phyloP scores from a whole-genome alignment of 495 filamentous ascomycete species.

The Polyplosphaeria fusca region DNA sequence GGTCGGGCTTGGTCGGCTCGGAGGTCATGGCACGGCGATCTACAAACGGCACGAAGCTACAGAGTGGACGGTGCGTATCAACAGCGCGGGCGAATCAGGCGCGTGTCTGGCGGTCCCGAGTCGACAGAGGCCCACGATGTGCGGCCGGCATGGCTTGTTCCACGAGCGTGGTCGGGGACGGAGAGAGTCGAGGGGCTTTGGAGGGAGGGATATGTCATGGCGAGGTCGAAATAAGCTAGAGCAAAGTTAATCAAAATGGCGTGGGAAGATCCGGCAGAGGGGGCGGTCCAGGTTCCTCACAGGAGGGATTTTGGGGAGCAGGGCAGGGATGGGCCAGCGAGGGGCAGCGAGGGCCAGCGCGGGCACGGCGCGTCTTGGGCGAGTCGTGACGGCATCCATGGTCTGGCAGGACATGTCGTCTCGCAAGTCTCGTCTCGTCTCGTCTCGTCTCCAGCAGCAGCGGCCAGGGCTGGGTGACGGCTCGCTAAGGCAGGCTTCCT shows the following conservation, averaged over 20 bases:
- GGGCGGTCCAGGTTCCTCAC: slow-evolving; percentile 5
- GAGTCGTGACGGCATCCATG: too few species aligned
- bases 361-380: too few species aligned
- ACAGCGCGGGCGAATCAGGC: slow-evolving; percentile 20
- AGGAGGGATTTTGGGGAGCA: too few species aligned
- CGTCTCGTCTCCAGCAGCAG: too few species aligned
- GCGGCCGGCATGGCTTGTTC: not conserved
- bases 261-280: slow-evolving; percentile 13
- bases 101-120: slow-evolving; percentile 8
- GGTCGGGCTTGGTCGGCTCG: slow-evolving; percentile 29
- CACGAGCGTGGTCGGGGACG: not conserved
- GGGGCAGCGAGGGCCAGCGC: too few species aligned
- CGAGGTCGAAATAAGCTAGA: slow-evolving; percentile 29
- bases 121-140: not conserved
- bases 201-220: not conserved
- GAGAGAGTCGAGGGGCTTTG: not conserved
- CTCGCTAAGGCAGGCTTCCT: slow-evolving; percentile 17
- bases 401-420: too few species aligned
- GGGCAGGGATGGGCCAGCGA: slow-evolving; percentile 15
- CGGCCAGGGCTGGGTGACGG: slow-evolving; percentile 18
- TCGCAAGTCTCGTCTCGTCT: too few species aligned
- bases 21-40: slow-evolving; percentile 15
- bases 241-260: slow-evolving; percentile 13
- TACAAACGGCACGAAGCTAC: too few species aligned
- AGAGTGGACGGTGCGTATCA: too few species aligned